These are phyloP conservation scores for Kwoniella sp. DNA, from an alignment of 768 basidiomycete species.

Conservation along the genomic window DNA sequence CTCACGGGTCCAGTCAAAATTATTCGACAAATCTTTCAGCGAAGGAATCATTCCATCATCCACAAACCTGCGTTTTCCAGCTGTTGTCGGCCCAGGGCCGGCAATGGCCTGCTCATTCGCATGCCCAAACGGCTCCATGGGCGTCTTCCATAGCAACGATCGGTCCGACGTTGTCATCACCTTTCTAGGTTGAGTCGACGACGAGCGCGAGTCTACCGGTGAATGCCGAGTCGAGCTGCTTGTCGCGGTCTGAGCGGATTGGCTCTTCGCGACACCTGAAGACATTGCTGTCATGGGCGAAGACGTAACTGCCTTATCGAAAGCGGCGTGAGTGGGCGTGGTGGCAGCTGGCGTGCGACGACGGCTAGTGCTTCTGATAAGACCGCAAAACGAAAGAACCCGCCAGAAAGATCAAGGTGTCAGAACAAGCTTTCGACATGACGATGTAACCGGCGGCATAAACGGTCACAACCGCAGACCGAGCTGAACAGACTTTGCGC, in stretches of 20 bases:
- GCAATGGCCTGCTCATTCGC: slow-evolving; percentile 1
- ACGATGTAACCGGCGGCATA: too few relatives aligned
- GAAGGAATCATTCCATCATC: slow-evolving; percentile 30
- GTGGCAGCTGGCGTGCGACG: slow-evolving; percentile 12
- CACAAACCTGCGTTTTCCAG: slow-evolving; percentile 16
- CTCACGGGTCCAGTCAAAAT: slow-evolving; percentile 28
- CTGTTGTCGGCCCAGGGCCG: slow-evolving; percentile 15
- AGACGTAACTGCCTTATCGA: not conserved
- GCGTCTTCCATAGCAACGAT: slow-evolving; percentile 19
- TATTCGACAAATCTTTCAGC: slow-evolving; percentile 11
- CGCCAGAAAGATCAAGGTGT: not conserved
- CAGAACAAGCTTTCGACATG: not conserved
- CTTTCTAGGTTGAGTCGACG: not conserved
- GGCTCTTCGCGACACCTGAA: not conserved
- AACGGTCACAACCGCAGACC: not conserved
- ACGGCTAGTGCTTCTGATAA: slow-evolving; percentile 14
- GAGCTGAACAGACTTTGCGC: too few relatives aligned
- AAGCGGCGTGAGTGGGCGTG: not conserved
- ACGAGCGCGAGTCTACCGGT: not conserved
- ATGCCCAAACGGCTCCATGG: slow-evolving; percentile 13
- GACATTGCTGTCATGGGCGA: not conserved
- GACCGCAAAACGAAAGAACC: not conserved
- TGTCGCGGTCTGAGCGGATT: not conserved
- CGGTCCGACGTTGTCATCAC: slow-evolving; percentile 6
- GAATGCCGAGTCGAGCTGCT: not conserved